phyloP scores from a whole-genome alignment of 768 basidiomycete genomes.

The Serendipita sp. region DNA sequence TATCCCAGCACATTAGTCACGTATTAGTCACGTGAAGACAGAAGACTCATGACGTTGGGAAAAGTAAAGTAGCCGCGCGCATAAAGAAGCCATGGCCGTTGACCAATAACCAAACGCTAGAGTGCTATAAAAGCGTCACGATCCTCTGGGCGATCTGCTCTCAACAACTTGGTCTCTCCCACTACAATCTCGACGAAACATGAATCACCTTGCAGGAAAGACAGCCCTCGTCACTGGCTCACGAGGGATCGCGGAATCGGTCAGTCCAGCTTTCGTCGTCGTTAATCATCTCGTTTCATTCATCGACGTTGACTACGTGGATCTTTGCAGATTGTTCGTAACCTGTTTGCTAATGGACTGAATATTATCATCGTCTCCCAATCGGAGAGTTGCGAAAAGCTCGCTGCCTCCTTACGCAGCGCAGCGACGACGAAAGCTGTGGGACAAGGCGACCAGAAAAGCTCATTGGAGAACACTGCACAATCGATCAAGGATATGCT shows the following conservation, averaged over 20 bases:
- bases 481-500: not conserved
- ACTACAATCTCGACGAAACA: not conserved
- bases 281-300: not conserved
- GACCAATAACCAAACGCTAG: too few relatives aligned
- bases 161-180: too few relatives aligned
- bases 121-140: too few relatives aligned
- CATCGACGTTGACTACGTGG: not conserved
- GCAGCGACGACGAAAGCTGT: not conserved
- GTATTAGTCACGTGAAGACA: too few relatives aligned
- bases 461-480: not conserved
- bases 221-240: conserved; percentile 1
- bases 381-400: not conserved
- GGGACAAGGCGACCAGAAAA: not conserved
- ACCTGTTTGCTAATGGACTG: not conserved
- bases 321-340: not conserved
- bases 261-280: not conserved
- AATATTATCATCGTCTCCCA: conserved; percentile 1
- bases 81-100: too few relatives aligned
- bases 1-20: too few relatives aligned
- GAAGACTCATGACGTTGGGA: too few relatives aligned
- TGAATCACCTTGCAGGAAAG: not conserved
- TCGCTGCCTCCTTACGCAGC: not conserved
- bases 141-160: too few relatives aligned
- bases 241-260: not conserved
- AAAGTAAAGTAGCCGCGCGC: too few relatives aligned